Percentiles rank a stretch among this genome's conserved stretches.
These are phyloP conservation scores for Zygoascus biomembranicola DNA, from an alignment of 805 yeast genomes.

Conservation along the genomic window DNA sequence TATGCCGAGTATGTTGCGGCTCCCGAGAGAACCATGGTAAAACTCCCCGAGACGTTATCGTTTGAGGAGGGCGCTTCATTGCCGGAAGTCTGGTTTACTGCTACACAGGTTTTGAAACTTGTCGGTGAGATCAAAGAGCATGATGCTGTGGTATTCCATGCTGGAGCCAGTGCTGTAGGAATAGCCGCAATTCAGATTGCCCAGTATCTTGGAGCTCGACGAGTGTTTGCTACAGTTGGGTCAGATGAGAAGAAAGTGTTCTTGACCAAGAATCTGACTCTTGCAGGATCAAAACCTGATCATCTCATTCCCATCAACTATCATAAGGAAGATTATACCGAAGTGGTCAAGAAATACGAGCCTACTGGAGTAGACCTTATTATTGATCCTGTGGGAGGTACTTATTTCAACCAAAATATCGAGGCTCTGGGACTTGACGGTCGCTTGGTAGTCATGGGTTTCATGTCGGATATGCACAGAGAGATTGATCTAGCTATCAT, in stretches of 20 bases:
- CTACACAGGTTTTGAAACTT: conserved; percentile 25
- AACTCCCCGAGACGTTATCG: conserved; percentile 20
- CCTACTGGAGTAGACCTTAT: conserved; percentile 22
- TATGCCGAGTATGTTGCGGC: conserved; percentile 31
- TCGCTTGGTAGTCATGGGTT: conserved; percentile 21
- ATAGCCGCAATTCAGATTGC: conserved; percentile 32
- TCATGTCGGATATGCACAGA: conserved; percentile 19
- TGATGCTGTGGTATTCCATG: conserved; percentile 27
- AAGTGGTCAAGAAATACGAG: conserved; percentile 16
- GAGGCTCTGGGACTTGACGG: conserved; percentile 23
- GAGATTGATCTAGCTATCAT: conserved; percentile 18
- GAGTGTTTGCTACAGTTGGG: conserved; percentile 29
- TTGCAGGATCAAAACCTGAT: conserved; percentile 19
- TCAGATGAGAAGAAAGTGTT: conserved; percentile 21
- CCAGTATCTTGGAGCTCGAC: conserved; percentile 29
- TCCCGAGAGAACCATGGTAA: conserved; percentile 18
- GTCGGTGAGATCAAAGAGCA: conserved; percentile 25
- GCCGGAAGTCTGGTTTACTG: conserved; percentile 33
- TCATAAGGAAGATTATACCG: conserved; percentile 18
- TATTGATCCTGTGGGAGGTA: conserved; percentile 27
- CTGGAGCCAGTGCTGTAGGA: conserved; percentile 30
- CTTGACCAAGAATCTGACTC: conserved; percentile 12
- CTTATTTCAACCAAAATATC: conserved; percentile 18
- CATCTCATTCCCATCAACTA: conserved; percentile 24
- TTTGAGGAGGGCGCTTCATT: conserved; percentile 26